phyloP scores from a whole-genome alignment of 1,284 basidiomycete genomes.

The Rugiboletus extremiorientalis region DNA sequence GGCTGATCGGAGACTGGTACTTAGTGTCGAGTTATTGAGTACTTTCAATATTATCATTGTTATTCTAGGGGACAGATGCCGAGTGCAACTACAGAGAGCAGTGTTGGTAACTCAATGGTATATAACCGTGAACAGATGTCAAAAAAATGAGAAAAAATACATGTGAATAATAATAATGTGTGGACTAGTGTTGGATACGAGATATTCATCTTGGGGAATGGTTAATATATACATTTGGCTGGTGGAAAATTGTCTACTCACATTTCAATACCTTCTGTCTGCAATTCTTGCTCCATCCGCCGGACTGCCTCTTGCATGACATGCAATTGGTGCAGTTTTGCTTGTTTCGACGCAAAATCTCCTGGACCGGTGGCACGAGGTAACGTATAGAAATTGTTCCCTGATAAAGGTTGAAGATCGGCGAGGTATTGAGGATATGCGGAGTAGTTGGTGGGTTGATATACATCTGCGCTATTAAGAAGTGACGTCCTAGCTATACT shows the following conservation, averaged over 20 bases:
- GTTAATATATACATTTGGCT: background rate
- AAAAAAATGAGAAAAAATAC: conserved; percentile 4
- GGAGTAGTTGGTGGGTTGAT: conserved; percentile 1
- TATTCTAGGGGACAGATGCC: background rate
- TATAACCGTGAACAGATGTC: background rate
- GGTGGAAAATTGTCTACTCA: conserved; percentile 2
- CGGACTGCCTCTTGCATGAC: conserved; percentile 30
- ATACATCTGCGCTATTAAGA: background rate
- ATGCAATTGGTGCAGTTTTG: conserved; percentile 21
- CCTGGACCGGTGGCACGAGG: conserved; percentile 4
- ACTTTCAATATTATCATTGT: background rate
- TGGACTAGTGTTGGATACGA: background rate
- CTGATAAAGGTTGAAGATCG: conserved; percentile 11
- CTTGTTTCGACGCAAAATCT: conserved; percentile 12
- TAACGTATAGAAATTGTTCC: conserved; percentile 28
- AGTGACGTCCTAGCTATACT: conserved; percentile 21
- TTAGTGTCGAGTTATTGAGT: too few species aligned
- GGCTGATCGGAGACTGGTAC: background rate
- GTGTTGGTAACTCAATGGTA: background rate
- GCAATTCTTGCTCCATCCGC: conserved; percentile 27
- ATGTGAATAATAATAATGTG: conserved; percentile 26
- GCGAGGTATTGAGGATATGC: conserved; percentile 1
- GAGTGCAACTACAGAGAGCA: background rate
- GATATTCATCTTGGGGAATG: conserved; percentile 6
- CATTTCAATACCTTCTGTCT: conserved; percentile 22